phyloP scores from a whole-genome alignment of 1,139 yeast species.

The Magnusiomyces ingens region DNA sequence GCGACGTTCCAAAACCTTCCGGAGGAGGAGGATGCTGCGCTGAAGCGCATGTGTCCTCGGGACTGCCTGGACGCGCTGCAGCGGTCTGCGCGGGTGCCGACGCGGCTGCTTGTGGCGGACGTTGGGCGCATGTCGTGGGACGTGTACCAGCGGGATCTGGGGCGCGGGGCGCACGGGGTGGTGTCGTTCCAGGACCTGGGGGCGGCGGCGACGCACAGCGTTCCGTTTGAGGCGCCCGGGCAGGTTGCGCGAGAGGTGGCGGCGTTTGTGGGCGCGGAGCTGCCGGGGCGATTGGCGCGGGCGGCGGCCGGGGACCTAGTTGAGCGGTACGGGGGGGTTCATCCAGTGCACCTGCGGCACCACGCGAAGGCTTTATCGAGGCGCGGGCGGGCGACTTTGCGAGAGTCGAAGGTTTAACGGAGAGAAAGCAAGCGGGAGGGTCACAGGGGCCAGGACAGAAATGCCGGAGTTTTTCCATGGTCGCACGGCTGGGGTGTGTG shows the following conservation, averaged over 20 bases:
- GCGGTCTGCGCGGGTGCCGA: slow-evolving; percentile 3
- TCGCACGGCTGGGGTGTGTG: too few relatives aligned
- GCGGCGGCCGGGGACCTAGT: neutral
- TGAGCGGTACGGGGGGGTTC: neutral
- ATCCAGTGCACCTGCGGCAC: neutral
- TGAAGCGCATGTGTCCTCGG: neutral
- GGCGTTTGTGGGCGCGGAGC: neutral
- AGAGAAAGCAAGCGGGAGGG: too few relatives aligned
- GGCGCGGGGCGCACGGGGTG: neutral
- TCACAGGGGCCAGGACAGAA: too few relatives aligned
- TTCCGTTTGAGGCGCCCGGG: slow-evolving; percentile 1
- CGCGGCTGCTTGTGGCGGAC: slow-evolving; percentile 10
- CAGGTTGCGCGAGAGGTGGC: neutral
- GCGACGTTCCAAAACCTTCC: slow-evolving; percentile 10
- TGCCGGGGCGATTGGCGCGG: neutral
- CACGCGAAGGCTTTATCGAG: too few relatives aligned
- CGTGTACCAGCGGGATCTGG: neutral
- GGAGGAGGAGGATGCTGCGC: neutral
- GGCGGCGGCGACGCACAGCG: neutral
- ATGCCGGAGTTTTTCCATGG: too few relatives aligned
- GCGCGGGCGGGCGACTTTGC: too few relatives aligned
- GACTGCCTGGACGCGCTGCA: too few relatives aligned
- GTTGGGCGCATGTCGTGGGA: neutral
- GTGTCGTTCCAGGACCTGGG: neutral
- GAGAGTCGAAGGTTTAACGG: too few relatives aligned